phyloP scores from a whole-genome alignment of 2,329 filamentous ascomycete genomes.

The Rasamsonia emersonii region DNA sequence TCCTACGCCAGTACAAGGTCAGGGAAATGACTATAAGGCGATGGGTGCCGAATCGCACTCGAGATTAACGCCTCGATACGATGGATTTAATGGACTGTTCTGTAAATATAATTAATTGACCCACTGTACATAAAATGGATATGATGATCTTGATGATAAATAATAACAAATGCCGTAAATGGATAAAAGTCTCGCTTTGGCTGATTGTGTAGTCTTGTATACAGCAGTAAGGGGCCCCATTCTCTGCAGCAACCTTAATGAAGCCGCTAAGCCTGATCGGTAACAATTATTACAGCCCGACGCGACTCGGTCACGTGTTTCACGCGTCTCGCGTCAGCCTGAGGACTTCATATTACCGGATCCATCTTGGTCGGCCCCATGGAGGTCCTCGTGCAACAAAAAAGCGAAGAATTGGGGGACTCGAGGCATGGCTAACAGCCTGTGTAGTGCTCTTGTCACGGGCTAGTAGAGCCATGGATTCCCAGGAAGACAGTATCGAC shows the following conservation, averaged over 20 bases:
- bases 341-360: too few relatives aligned
- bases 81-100: not conserved
- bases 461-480: conserved; percentile 31
- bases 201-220: too few relatives aligned
- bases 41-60: conserved; percentile 75
- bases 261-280: conserved; percentile 4
- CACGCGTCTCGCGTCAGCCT: conserved; percentile 9
- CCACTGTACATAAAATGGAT: not conserved
- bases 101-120: not conserved
- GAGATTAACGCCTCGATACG: conserved; percentile 39
- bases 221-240: too few relatives aligned
- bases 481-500: conserved; percentile 33
- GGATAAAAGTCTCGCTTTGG: too few relatives aligned
- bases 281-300: conserved; percentile 2
- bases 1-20: conserved; percentile 64
- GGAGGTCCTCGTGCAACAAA: too few relatives aligned
- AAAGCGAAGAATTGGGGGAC: not conserved
- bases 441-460: not conserved
- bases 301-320: conserved; percentile 7
- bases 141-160: not conserved
- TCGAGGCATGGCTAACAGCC: not conserved
- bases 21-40: conserved; percentile 73
- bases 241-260: too few relatives aligned
- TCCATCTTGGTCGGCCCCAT: too few relatives aligned
- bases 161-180: too few relatives aligned